Conservation (phyloP, 331 rosid species). For the Erythrophleum ivorense region DNA sequence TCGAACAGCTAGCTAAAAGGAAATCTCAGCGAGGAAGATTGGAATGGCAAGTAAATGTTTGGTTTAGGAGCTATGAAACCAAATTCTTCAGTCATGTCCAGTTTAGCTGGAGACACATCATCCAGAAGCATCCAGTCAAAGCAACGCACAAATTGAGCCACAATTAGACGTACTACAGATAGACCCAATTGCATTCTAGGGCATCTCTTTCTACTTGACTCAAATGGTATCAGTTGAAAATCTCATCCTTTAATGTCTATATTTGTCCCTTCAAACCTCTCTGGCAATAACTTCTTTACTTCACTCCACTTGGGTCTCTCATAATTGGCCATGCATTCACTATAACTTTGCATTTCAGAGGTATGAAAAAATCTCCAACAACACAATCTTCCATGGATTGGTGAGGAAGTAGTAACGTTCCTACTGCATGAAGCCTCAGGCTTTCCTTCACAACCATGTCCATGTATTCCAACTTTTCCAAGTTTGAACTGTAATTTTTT, state of each 20-base stretch:
- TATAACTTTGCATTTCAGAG: too few relatives aligned
- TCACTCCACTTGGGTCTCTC: constrained; percentile 8
- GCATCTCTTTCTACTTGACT: constrained; percentile 26
- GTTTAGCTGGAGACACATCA: constrained; percentile 25
- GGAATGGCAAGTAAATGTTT: not conserved
- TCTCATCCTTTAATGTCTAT: constrained; percentile 39
- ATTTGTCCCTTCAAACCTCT: constrained; percentile 35
- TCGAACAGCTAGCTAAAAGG: too few relatives aligned
- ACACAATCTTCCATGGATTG: too few relatives aligned
- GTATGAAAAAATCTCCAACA: too few relatives aligned
- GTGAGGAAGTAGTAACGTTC: too few relatives aligned
- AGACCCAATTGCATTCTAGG: constrained; percentile 33
- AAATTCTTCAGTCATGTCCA: constrained; percentile 34
- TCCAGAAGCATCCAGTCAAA: constrained; percentile 50
- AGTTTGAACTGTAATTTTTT: too few relatives aligned
- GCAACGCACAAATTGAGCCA: constrained; percentile 54
- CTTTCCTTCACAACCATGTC: too few relatives aligned
- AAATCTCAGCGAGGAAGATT: too few relatives aligned
- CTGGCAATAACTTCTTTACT: constrained; percentile 44
- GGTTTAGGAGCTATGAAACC: not conserved
- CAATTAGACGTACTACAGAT: constrained; percentile 34
- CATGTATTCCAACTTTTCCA: too few relatives aligned
- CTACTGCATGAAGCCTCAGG: too few relatives aligned
- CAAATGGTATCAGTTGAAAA: constrained; percentile 51
- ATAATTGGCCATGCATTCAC: too few relatives aligned